phyloP scores from a whole-genome alignment of 2,329 filamentous ascomycete genomes.

The Domatiomyces globalis region DNA sequence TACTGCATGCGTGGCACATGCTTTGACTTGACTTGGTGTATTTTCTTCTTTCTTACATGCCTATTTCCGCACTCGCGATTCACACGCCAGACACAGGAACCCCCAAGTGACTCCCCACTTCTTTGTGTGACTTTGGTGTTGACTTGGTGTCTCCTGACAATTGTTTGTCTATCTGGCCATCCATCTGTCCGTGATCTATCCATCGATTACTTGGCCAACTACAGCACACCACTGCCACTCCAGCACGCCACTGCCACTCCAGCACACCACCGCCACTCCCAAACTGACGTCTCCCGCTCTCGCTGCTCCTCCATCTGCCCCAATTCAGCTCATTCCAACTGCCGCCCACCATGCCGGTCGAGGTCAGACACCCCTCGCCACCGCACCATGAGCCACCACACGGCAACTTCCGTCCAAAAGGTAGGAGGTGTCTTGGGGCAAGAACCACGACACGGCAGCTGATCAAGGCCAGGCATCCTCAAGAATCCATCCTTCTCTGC shows the following conservation, averaged over 20 bases:
- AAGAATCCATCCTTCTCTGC: slow-evolving; percentile 63
- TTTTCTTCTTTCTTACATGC: no score
- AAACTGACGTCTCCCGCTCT: no score
- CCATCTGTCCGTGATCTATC: neutral
- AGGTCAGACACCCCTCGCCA: slow-evolving; percentile 13
- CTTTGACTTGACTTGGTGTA: no score
- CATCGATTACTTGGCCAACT: neutral
- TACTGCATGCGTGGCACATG: no score
- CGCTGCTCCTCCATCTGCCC: neutral
- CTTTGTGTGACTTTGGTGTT: no score
- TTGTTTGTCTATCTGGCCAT: neutral
- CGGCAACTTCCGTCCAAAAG: slow-evolving; percentile 28
- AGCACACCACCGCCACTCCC: no score
- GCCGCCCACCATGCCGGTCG: slow-evolving; percentile 13
- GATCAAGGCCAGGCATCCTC: slow-evolving; percentile 57
- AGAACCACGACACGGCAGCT: neutral
- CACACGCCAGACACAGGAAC: neutral
- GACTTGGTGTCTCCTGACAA: neutral
- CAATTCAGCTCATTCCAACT: neutral
- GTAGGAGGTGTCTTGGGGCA: slow-evolving; percentile 17
- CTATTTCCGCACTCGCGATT: neutral
- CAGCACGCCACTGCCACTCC: no score
- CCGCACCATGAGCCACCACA: slow-evolving; percentile 20
- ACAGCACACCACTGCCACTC: neutral
- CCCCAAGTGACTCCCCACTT: neutral